phyloP scores from a whole-genome alignment of 225 moss, liverwort and hornwort genomes.

The Straminergon stramineum region DNA sequence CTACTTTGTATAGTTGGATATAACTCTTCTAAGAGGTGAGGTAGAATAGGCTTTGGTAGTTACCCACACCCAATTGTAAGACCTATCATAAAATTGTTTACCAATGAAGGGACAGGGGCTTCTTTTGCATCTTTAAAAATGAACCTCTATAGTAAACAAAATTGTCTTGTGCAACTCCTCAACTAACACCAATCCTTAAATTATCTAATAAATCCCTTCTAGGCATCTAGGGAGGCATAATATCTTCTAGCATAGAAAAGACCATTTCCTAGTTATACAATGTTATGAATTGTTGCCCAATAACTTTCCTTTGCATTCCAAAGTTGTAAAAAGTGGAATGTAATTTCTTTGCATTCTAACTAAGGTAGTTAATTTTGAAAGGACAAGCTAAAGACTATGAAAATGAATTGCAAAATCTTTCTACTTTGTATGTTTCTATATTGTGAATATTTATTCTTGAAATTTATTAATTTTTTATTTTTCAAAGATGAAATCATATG shows the following conservation, averaged over 20 bases:
- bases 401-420: background rate
- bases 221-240: background rate
- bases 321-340: background rate
- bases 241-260: accelerated
- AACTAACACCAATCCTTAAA: background rate
- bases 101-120: accelerated
- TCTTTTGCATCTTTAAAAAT: background rate
- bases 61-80: background rate
- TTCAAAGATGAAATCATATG: background rate
- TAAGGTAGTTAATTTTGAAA: background rate
- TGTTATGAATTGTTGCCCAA: background rate
- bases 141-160: accelerated
- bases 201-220: accelerated
- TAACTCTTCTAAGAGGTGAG: accelerated
- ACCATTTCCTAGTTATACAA: background rate
- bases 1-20: background rate
- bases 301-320: background rate
- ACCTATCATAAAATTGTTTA: too few species aligned
- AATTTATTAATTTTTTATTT: background rate
- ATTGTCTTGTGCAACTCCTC: too few species aligned
- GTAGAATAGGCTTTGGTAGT: background rate
- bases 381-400: accelerated
- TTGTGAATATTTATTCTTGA: background rate
- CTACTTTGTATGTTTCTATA: accelerated
- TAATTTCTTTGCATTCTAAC: background rate